Conservation (phyloP, 2,329 filamentous ascomycete genomes). For the Talaromyces sp. region DNA sequence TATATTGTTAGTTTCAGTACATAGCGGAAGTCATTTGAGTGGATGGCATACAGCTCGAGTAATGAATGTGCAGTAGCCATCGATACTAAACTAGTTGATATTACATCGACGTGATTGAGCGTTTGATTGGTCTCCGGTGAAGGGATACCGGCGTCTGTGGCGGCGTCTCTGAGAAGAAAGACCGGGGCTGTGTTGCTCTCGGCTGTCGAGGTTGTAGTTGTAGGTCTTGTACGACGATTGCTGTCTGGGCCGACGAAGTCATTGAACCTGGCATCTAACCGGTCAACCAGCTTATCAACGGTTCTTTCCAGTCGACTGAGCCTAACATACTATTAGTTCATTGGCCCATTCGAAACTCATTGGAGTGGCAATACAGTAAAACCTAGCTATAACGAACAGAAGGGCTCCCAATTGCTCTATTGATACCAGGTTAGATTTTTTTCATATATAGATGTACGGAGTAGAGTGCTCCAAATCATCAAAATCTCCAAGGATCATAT, state of each 20-base stretch:
- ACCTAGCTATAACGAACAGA: no score
- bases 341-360: background rate
- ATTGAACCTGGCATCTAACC: conserved; percentile 8
- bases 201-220: background rate
- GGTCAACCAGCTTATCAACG: conserved; percentile 1
- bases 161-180: conserved; percentile 34
- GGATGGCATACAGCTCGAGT: conserved; percentile 5
- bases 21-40: no score
- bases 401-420: no score
- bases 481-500: no score
- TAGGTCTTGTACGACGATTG: background rate
- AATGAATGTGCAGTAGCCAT: conserved; percentile 16
- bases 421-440: no score
- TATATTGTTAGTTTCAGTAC: background rate
- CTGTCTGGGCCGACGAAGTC: background rate
- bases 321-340: background rate
- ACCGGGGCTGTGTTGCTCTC: conserved; percentile 29
- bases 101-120: background rate
- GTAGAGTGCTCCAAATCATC: no score
- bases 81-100: conserved; percentile 14
- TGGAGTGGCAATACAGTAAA: background rate
- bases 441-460: no score
- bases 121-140: conserved; percentile 17
- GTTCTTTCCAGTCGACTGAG: conserved; percentile 8
- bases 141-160: conserved; percentile 29